Percentiles rank a stretch among this genome's conserved stretches.
These are phyloP conservation scores for Dioscorea zingiberensis DNA, from an alignment of 106 monocot genomes.

Conservation along the genomic window DNA sequence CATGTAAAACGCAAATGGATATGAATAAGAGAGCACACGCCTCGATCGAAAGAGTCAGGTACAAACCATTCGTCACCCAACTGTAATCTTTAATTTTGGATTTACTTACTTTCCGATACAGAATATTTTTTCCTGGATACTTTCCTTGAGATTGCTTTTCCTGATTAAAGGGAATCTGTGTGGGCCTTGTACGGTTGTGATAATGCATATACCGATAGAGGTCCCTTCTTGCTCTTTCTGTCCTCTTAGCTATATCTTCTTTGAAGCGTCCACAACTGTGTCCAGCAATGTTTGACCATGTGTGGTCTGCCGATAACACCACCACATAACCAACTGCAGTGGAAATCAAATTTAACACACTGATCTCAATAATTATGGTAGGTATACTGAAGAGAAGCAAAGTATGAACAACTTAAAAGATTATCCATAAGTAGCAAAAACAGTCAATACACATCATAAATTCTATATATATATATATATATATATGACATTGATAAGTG, in stretches of 20 bases:
- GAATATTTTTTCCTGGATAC: conserved; percentile 59
- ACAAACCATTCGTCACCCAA: conserved; percentile 75
- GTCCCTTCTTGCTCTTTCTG: conserved; percentile 64
- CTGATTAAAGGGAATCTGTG: conserved; percentile 68
- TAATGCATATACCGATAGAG: conserved; percentile 85
- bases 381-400: too few relatives aligned
- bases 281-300: conserved; percentile 73
- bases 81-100: conserved; percentile 70
- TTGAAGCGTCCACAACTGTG: conserved; percentile 91
- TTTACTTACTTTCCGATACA: conserved; percentile 52
- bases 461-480: too few relatives aligned
- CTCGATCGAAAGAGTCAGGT: conserved; percentile 74
- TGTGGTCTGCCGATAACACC: conserved; percentile 82
- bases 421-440: too few relatives aligned
- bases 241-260: conserved; percentile 43
- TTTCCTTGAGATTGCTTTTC: conserved; percentile 72
- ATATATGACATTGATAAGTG: too few relatives aligned
- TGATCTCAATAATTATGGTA: too few relatives aligned
- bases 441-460: too few relatives aligned
- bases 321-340: conserved; percentile 87
- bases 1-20: conserved; percentile 95
- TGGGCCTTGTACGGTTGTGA: conserved; percentile 87
- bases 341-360: too few relatives aligned
- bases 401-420: too few relatives aligned
- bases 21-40: conserved; percentile 83